Evolutionary conservation across 2,329 filamentous ascomycete genomes (phyloP).

Genomic region (Aureobasidium sp.): DNA sequence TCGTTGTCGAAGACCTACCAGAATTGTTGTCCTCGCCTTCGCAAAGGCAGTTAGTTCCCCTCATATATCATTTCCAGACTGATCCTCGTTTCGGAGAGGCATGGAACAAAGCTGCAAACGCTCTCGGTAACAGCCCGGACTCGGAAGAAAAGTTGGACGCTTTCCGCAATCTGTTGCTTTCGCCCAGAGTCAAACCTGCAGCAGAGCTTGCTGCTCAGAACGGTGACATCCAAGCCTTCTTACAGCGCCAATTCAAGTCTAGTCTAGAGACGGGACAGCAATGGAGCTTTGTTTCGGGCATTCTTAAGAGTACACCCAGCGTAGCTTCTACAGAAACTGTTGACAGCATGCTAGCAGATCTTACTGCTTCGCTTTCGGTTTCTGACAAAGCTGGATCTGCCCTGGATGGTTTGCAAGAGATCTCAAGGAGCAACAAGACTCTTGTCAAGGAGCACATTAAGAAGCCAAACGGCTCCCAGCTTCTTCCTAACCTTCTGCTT

Average conservation of each 20-base stretch:
- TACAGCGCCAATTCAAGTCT: constrained; percentile 20
- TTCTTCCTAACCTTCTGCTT: constrained; percentile 47
- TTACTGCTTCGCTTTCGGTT: constrained; percentile 35
- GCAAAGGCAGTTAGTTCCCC: constrained; percentile 56
- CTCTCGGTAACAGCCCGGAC: constrained; percentile 15
- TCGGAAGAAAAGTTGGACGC: constrained; percentile 21
- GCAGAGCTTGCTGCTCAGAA: constrained; percentile 32
- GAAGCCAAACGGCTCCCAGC: constrained; percentile 36
- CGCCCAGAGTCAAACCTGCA: constrained; percentile 29
- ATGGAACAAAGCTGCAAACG: constrained; percentile 16
- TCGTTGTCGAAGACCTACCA: constrained; percentile 51
- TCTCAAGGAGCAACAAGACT: constrained; percentile 30
- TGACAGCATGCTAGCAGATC: constrained; percentile 31
- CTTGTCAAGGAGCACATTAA: constrained; percentile 39
- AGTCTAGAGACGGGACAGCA: constrained; percentile 19
- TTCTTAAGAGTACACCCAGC: constrained; percentile 24
- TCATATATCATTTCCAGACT: constrained; percentile 47
- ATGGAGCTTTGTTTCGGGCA: constrained; percentile 32
- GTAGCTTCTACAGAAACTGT: constrained; percentile 31
- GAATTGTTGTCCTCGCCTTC: constrained; percentile 63
- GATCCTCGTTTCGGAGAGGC: constrained; percentile 29
- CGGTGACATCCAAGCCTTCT: constrained; percentile 30
- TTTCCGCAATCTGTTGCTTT: constrained; percentile 26
- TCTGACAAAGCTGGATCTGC: constrained; percentile 29
- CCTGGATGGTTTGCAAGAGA: constrained; percentile 36